These are phyloP conservation scores for Incumbomyces delicatus DNA, from an alignment of 2,329 filamentous ascomycete species.

Conservation along the genomic window DNA sequence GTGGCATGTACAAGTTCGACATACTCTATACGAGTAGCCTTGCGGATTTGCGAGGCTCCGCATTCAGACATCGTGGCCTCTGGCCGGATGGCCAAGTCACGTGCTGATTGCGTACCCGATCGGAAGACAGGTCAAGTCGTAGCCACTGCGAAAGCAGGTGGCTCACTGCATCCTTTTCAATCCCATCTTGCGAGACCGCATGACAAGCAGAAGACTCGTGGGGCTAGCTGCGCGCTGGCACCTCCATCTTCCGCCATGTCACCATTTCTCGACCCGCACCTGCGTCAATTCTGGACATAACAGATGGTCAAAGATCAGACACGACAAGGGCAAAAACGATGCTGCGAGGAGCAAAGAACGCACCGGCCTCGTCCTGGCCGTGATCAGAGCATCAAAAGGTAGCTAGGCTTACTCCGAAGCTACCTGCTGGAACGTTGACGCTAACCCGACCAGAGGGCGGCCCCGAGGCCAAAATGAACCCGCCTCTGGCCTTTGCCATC, in stretches of 20 bases:
- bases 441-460: conserved; percentile 55
- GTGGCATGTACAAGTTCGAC: too few species aligned
- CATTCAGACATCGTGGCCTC: background rate
- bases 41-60: background rate
- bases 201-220: background rate
- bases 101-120: too few species aligned
- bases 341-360: conserved; percentile 62
- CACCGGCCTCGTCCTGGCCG: conserved; percentile 57
- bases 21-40: too few species aligned
- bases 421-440: conserved; percentile 4
- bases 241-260: conserved; percentile 9
- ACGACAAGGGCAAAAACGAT: conserved; percentile 85
- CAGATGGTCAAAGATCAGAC: conserved; percentile 92
- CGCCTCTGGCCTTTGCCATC: conserved; percentile 64
- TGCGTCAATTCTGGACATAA: conserved; percentile 58
- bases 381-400: conserved; percentile 68
- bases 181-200: background rate
- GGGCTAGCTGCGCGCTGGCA: conserved; percentile 3
- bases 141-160: background rate
- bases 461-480: conserved; percentile 62
- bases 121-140: too few species aligned
- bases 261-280: conserved; percentile 13
- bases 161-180: background rate
- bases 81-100: too few species aligned
- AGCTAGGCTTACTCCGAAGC: conserved; percentile 20